Percentiles rank a stretch among this genome's conserved stretches.
These are phyloP conservation scores for Boletus reticuloceps DNA, from an alignment of 768 basidiomycete genomes.

Conservation along the genomic window DNA sequence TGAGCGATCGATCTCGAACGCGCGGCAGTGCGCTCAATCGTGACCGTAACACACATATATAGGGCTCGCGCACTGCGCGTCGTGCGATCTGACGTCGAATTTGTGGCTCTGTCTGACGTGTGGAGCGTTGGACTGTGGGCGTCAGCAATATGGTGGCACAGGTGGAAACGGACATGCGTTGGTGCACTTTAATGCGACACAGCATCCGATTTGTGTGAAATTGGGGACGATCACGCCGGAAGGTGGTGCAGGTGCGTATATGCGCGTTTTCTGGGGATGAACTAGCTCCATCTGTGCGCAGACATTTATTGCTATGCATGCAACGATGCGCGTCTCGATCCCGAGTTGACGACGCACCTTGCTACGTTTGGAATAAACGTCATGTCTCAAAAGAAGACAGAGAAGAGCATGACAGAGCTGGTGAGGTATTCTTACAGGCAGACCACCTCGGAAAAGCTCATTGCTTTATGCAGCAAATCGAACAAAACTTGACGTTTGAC, in stretches of 20 bases:
- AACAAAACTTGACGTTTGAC: slow-evolving; percentile 93
- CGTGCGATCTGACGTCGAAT: slow-evolving; percentile 87
- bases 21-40: neutral
- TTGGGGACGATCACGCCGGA: slow-evolving; percentile 96
- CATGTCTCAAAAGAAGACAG: slow-evolving; percentile 78
- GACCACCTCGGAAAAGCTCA: neutral
- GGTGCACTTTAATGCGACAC: slow-evolving; percentile 65
- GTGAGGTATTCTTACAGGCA: slow-evolving; percentile 39
- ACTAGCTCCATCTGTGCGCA: slow-evolving; percentile 19
- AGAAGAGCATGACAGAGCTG: slow-evolving; percentile 95
- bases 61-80: slow-evolving; percentile 79
- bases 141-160: slow-evolving; percentile 75
- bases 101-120: slow-evolving; percentile 95
- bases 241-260: slow-evolving; percentile 72
- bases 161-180: slow-evolving; percentile 92
- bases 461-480: slow-evolving; percentile 69
- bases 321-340: slow-evolving; percentile 79
- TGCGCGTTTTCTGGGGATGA: neutral
- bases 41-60: neutral
- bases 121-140: slow-evolving; percentile 86
- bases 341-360: slow-evolving; percentile 70
- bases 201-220: slow-evolving; percentile 86
- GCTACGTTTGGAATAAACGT: slow-evolving; percentile 86
- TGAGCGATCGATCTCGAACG: neutral
- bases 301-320: slow-evolving; percentile 95